Evolutionary conservation across 1,284 basidiomycete genomes (phyloP), one percentile per base, ranked within the genome.

Genomic region (Ustilago shanxiensis): DNA sequence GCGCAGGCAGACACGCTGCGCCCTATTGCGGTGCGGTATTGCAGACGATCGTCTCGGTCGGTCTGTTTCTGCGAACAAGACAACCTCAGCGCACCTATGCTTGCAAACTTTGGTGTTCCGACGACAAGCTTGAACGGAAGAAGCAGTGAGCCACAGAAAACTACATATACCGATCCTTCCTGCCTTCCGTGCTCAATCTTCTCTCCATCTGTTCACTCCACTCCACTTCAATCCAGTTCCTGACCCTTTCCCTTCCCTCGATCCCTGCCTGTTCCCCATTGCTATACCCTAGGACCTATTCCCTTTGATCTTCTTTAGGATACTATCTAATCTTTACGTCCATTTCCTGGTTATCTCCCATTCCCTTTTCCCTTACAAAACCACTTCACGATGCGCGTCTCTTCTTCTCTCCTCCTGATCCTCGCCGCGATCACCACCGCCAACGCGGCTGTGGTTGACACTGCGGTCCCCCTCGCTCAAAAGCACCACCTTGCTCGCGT

Each of bases 391-490:
- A 72, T 72, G 70, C 70, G 70, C 55, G 3, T 72, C 53, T 72
- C 70, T 35, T 56, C 65, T 13, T 60, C 70, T 9, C 65, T 72
- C 52, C 37, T 60, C 31, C 33, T 72, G 28, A 57, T 72, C 61
- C 57, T 72, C 26, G 65, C 70, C 24, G 60, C 65, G 33, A 60
- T 72, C 70, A 64, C 45, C 57, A 41, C 47, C 18, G 57, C 64
- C 57, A 72, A 67, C 33, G 65, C 70, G 2, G 59, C 44, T 33
- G 37, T 52, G 52, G 57, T 70, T 47, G 61, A 70, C 45, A 41
- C 60, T 29, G 53, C 47, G 24, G 16, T 35, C 13, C 57, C 59
- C 31, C 8, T n/a, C 20, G 13, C 24, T 26, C 62, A 61, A 20
- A 51, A 65, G 49, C 68, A 70, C 58, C 49, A 55, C 37, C 31